These are phyloP conservation scores for Wickerhamomyces chaumierensis DNA, from an alignment of 805 yeast genomes.

Conservation along the genomic window DNA sequence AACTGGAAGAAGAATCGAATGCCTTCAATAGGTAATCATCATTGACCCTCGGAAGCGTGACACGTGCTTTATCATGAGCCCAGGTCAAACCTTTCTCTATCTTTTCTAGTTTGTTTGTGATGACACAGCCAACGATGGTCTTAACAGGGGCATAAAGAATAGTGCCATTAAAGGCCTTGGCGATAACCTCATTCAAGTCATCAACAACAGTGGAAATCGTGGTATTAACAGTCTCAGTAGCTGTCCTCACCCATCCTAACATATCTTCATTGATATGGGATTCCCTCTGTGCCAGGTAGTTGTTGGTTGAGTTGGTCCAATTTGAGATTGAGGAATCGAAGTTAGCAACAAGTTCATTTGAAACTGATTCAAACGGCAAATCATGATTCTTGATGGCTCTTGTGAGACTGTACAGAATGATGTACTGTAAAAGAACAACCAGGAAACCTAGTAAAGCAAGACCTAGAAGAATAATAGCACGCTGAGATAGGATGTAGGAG, in stretches of 20 bases:
- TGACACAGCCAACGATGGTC: conserved; percentile 65
- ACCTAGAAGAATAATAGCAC: conserved; percentile 37
- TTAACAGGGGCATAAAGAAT: conserved; percentile 51
- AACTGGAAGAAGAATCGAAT: conserved; percentile 4
- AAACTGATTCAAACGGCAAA: conserved; percentile 8
- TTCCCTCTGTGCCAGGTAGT: conserved; percentile 37
- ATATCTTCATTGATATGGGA: conserved; percentile 45
- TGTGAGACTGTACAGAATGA: conserved; percentile 27
- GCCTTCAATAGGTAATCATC: conserved; percentile 19
- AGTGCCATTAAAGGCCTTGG: conserved; percentile 55
- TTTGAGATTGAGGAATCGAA: conserved; percentile 23
- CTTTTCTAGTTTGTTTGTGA: conserved; percentile 59
- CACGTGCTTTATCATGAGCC: conserved; percentile 53
- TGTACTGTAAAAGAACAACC: conserved; percentile 41
- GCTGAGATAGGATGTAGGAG: conserved; percentile 37
- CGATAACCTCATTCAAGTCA: conserved; percentile 48
- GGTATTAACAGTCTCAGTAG: conserved; percentile 46
- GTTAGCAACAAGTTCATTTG: conserved; percentile 7
- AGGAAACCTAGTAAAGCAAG: conserved; percentile 48
- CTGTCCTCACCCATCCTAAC: conserved; percentile 52
- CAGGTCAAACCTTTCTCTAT: conserved; percentile 69
- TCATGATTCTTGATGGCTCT: conserved; percentile 6
- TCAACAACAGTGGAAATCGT: conserved; percentile 49
- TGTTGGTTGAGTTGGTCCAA: conserved; percentile 53
- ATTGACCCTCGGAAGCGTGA: conserved; percentile 44